These are phyloP conservation scores for Fusarium guadeloupense DNA, from an alignment of 2,329 filamentous ascomycete genomes.

Conservation along the genomic window DNA sequence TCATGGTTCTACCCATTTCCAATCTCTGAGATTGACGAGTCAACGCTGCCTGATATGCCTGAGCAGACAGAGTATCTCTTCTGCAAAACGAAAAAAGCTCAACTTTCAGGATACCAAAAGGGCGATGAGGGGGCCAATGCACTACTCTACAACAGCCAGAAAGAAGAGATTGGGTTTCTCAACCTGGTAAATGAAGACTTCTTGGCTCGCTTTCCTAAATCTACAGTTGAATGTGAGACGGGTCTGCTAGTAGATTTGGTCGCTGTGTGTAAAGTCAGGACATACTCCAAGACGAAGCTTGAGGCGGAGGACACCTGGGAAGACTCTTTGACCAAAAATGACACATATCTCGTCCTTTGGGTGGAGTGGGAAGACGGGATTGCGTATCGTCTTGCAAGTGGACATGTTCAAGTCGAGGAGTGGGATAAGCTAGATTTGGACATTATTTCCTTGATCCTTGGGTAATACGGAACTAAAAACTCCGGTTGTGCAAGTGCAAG, in stretches of 20 bases:
- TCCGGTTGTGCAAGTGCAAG: too few species aligned
- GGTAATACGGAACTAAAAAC: too few species aligned
- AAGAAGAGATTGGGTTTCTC: background rate
- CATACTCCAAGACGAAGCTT: background rate
- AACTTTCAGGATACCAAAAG: background rate
- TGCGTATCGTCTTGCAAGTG: constrained; percentile 7
- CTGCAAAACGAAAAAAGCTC: constrained; percentile 3
- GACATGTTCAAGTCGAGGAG: background rate
- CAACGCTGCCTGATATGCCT: background rate
- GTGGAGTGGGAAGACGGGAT: constrained; percentile 9
- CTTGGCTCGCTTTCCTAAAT: background rate
- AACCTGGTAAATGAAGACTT: background rate
- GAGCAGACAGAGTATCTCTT: constrained; percentile 21
- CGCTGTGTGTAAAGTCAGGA: background rate
- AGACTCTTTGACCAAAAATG: background rate
- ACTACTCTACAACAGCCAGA: background rate
- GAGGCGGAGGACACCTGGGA: background rate
- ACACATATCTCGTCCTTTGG: constrained; percentile 11
- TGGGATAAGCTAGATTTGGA: constrained; percentile 2
- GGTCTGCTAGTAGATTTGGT: constrained; percentile 4
- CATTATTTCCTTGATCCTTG: background rate
- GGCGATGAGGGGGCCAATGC: background rate
- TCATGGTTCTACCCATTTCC: constrained; percentile 19
- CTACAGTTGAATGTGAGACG: background rate
- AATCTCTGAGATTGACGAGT: background rate